phyloP scores from a whole-genome alignment of 1,284 basidiomycete genomes.

The Meira nashicola region DNA sequence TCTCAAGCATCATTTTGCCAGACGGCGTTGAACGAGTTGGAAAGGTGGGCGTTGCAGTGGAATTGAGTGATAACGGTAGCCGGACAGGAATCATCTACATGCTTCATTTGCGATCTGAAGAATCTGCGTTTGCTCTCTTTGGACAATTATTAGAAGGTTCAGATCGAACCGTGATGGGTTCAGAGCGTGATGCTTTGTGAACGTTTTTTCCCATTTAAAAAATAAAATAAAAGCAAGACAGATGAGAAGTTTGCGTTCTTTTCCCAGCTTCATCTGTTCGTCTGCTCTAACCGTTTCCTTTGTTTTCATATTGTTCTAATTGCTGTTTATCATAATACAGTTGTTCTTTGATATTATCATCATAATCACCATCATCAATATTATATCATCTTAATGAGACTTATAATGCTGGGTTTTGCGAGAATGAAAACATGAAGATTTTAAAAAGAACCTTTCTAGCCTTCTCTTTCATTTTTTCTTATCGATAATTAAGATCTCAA shows the following conservation, averaged over 20 bases:
- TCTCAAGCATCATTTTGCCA: conserved; percentile 89
- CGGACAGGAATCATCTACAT: conserved; percentile 97
- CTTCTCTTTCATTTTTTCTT: too few species aligned
- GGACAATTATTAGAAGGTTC: conserved; percentile 81
- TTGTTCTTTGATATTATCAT: background rate
- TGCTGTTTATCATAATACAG: background rate
- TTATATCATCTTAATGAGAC: conserved; percentile 1
- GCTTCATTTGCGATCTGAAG: conserved; percentile 74
- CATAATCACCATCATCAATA: background rate
- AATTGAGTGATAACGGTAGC: conserved; percentile 70
- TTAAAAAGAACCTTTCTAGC: too few species aligned
- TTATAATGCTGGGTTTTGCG: background rate
- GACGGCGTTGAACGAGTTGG: conserved; percentile 97
- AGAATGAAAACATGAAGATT: too few species aligned
- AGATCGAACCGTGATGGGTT: conserved; percentile 59
- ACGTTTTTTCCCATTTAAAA: background rate
- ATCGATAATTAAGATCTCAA: too few species aligned
- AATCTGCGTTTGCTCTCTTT: conserved; percentile 75
- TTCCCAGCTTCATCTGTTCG: background rate
- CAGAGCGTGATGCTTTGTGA: conserved; percentile 6
- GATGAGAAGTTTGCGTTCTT: background rate
- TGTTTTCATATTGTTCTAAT: background rate
- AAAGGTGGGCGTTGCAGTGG: conserved; percentile 93
- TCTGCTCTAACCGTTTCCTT: background rate
- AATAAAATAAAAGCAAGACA: background rate